phyloP scores from a whole-genome alignment of 1,284 basidiomycete genomes.

The Phellinidium pouzarii region DNA sequence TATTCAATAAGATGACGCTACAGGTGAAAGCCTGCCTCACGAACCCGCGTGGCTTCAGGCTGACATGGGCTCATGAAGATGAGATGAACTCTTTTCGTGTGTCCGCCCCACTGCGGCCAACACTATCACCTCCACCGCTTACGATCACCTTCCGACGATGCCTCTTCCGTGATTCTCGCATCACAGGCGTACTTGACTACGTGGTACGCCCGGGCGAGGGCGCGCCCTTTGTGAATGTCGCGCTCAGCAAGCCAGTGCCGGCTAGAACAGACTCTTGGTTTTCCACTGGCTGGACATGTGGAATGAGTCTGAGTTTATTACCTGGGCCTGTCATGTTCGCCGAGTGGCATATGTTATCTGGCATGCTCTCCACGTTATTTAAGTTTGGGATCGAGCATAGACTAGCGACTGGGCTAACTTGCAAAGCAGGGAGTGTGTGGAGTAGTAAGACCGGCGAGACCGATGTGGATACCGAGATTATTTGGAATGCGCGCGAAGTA shows the following conservation, averaged over 20 bases:
- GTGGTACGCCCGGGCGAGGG: background rate
- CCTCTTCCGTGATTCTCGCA: conserved; percentile 11
- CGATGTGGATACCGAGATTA: conserved; percentile 28
- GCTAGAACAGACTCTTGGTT: background rate
- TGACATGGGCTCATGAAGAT: conserved; percentile 8
- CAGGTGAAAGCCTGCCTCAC: conserved; percentile 22
- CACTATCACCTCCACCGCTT: conserved; percentile 7
- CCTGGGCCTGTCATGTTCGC: conserved; percentile 2
- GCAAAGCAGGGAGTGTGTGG: conserved; percentile 22
- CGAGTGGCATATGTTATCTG: background rate
- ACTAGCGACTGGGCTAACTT: conserved; percentile 2
- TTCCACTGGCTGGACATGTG: background rate
- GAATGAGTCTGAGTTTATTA: background rate
- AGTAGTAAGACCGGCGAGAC: conserved; percentile 21
- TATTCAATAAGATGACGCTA: conserved; percentile 25
- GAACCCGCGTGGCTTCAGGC: background rate
- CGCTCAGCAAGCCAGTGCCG: conserved; percentile 1
- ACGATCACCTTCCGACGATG: conserved; percentile 9
- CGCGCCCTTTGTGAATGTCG: background rate
- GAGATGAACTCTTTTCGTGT: conserved; percentile 8
- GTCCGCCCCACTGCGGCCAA: conserved; percentile 7
- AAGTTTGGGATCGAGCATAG: conserved; percentile 8
- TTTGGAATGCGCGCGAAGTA: conserved; percentile 27
- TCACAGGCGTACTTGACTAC: conserved; percentile 7
- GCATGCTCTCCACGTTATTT: background rate